Percentiles rank a stretch among this genome's conserved stretches.
Conservation (phyloP, 2,329 filamentous ascomycete genomes). For the Lecanicillium sp. region DNA sequence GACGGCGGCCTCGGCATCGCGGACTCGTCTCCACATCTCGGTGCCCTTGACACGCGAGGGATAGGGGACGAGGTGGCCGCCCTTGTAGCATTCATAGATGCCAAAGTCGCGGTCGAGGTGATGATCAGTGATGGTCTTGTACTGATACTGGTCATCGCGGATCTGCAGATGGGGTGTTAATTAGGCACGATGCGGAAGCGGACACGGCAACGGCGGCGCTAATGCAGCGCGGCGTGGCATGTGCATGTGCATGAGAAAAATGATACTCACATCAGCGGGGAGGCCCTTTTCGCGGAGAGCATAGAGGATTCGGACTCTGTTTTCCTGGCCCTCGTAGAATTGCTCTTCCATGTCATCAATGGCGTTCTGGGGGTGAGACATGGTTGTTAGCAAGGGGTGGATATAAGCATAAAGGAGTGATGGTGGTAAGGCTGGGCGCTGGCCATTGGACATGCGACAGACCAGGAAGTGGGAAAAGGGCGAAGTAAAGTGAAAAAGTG, state of each 20-base stretch:
- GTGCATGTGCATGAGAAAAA: conserved; percentile 13
- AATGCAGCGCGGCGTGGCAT: conserved; percentile 15
- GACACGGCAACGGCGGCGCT: conserved; percentile 9
- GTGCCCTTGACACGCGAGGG: conserved; percentile 38
- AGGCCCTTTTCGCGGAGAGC: conserved; percentile 37
- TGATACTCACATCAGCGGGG: conserved; percentile 42
- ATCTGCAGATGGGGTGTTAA: conserved; percentile 26
- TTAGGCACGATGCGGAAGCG: background rate
- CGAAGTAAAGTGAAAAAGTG: conserved; percentile 7
- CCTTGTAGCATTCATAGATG: conserved; percentile 34
- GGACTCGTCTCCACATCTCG: conserved; percentile 34
- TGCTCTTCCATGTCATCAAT: conserved; percentile 33
- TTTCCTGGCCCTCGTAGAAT: conserved; percentile 41
- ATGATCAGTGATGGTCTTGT: conserved; percentile 39
- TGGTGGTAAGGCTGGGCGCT: conserved; percentile 3
- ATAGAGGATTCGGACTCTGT: conserved; percentile 40
- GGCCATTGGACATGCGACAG: conserved; percentile 6
- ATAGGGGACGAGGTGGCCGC: conserved; percentile 40
- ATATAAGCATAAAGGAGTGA: conserved; percentile 16
- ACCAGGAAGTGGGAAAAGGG: background rate
- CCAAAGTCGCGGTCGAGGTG: conserved; percentile 38
- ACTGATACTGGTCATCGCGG: conserved; percentile 39
- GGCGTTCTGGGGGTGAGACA: conserved; percentile 27
- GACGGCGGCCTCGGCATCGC: conserved; percentile 32
- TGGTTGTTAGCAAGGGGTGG: conserved; percentile 10